Percentiles rank a stretch among this genome's conserved stretches.
Conservation (phyloP, 495 filamentous ascomycete genomes). For the Podospora conica region DNA sequence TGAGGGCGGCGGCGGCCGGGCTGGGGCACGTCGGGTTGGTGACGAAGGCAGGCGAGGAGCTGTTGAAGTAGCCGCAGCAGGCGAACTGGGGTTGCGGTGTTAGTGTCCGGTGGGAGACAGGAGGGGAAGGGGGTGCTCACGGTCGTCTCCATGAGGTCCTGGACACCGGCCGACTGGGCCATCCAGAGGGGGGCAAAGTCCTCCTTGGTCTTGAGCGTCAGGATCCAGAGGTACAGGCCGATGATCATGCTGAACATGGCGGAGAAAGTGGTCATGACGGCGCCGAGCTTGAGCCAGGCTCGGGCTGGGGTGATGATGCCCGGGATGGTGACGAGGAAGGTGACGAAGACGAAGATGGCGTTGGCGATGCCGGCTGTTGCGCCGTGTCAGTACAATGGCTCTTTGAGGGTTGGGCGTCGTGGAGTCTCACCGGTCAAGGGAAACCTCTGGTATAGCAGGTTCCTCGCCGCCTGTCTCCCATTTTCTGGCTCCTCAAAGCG, state of each 20-base stretch:
- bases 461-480: constrained; percentile 51
- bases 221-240: constrained; percentile 63
- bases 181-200: constrained; percentile 52
- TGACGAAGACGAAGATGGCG: constrained; percentile 52
- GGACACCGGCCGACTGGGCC: constrained; percentile 42
- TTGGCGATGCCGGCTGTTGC: constrained; percentile 57
- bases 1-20: constrained; percentile 56
- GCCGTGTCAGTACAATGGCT: constrained; percentile 21
- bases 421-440: constrained; percentile 48
- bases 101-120: constrained; percentile 6
- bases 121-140: constrained; percentile 35
- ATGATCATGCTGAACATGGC: constrained; percentile 57
- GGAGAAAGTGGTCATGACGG: constrained; percentile 54
- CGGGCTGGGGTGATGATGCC: constrained; percentile 54
- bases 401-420: not conserved
- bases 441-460: constrained; percentile 55
- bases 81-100: constrained; percentile 46
- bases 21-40: constrained; percentile 55
- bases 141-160: constrained; percentile 59
- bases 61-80: constrained; percentile 71
- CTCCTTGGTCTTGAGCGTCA: constrained; percentile 56
- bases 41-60: constrained; percentile 56
- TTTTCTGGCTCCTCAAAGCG: constrained; percentile 40
- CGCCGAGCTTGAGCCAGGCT: constrained; percentile 53
- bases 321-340: constrained; percentile 52